Evolutionary conservation across 2,329 filamentous ascomycete genomes (phyloP).

Genomic region (Aspergillus flavus): DNA sequence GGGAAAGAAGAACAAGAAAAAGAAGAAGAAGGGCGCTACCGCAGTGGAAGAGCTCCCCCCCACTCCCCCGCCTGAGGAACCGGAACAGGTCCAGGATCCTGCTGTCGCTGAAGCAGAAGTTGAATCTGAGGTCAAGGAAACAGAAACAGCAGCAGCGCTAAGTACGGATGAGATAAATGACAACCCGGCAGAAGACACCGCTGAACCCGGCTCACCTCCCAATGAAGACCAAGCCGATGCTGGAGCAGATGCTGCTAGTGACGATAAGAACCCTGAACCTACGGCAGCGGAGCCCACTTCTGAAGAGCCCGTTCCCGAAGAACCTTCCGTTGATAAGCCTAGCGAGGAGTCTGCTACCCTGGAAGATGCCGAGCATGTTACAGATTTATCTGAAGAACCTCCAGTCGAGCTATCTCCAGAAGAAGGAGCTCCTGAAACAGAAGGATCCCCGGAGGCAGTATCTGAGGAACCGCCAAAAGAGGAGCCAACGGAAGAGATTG

Average conservation of each 20-base stretch:
- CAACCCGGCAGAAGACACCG: constrained; percentile 9
- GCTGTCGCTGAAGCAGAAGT: constrained; percentile 6
- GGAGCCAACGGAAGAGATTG: constrained; percentile 3
- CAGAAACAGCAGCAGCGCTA: constrained; percentile 1
- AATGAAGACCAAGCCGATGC: constrained; percentile 8
- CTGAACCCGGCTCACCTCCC: not conserved
- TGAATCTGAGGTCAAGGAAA: constrained; percentile 14
- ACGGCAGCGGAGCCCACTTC: not conserved
- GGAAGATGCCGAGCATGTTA: constrained; percentile 15
- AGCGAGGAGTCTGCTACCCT: not conserved
- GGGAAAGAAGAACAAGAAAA: constrained; percentile 34
- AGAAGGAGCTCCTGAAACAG: constrained; percentile 9
- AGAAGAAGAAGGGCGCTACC: constrained; percentile 27
- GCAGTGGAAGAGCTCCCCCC: constrained; percentile 38
- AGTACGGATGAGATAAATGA: constrained; percentile 16
- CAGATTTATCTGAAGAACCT: constrained; percentile 12
- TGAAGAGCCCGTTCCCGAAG: constrained; percentile 1
- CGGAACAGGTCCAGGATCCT: constrained; percentile 15
- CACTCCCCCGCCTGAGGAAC: constrained; percentile 36
- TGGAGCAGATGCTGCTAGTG: constrained; percentile 17
- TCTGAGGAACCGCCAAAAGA: constrained; percentile 15
- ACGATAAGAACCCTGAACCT: constrained; percentile 1
- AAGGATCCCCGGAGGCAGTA: constrained; percentile 8
- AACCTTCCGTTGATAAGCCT: constrained; percentile 12
- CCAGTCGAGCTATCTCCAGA: constrained; percentile 19